Evolutionary conservation across 768 basidiomycete genomes (phyloP).

Genomic region (Mycena haematopus): DNA sequence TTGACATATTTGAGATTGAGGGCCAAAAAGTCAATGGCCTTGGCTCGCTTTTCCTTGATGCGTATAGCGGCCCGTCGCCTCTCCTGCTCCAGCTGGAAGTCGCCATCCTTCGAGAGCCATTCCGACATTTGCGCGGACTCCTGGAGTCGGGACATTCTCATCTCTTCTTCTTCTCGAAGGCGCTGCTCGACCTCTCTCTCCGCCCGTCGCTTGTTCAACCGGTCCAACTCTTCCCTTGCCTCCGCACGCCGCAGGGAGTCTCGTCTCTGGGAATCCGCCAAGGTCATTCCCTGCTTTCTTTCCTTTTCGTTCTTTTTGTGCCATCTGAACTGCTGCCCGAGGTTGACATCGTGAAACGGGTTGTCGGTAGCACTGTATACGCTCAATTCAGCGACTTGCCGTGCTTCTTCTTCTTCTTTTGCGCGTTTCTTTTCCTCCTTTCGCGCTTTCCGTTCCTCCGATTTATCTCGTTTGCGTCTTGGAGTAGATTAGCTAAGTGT

Average conservation of each 20-base stretch:
- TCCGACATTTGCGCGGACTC: slow-evolving; percentile 98
- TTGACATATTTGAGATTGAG: slow-evolving; percentile 94
- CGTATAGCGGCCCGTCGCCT: slow-evolving; percentile 89
- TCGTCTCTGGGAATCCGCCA: slow-evolving; percentile 77
- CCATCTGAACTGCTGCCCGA: slow-evolving; percentile 97
- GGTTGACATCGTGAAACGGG: slow-evolving; percentile 97
- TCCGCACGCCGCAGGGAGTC: slow-evolving; percentile 87
- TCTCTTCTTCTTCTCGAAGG: slow-evolving; percentile 91
- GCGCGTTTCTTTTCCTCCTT: slow-evolving; percentile 88
- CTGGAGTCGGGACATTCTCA: slow-evolving; percentile 84
- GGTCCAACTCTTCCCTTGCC: slow-evolving; percentile 94
- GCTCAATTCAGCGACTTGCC: slow-evolving; percentile 92
- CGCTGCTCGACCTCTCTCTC: slow-evolving; percentile 91
- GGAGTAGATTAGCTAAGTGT: slow-evolving; percentile 15
- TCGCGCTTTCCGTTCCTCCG: slow-evolving; percentile 83
- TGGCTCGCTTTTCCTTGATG: slow-evolving; percentile 94
- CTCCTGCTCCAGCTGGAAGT: slow-evolving; percentile 96
- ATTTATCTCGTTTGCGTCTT: slow-evolving; percentile 86
- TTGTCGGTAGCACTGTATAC: slow-evolving; percentile 97
- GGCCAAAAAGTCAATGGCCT: slow-evolving; percentile 97
- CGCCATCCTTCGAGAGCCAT: slow-evolving; percentile 96
- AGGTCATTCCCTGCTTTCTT: slow-evolving; percentile 80
- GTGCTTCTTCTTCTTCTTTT: slow-evolving; percentile 87
- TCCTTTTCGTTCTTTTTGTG: slow-evolving; percentile 99
- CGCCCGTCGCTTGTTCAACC: slow-evolving; percentile 87